phyloP scores from a whole-genome alignment of 768 basidiomycete genomes.

The Pholiota conissans region DNA sequence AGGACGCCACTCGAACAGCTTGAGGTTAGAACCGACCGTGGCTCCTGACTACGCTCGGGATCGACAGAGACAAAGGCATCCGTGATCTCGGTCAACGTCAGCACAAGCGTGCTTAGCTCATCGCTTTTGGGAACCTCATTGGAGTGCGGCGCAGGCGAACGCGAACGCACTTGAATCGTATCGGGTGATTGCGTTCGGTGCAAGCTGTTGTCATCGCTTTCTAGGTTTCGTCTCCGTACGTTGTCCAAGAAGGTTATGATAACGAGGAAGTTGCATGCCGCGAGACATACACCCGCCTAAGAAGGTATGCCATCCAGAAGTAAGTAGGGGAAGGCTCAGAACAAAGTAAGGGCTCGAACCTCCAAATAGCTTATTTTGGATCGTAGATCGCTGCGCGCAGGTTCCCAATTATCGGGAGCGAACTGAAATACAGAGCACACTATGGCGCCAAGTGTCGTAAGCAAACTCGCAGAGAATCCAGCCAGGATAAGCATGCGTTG shows the following conservation, averaged over 20 bases:
- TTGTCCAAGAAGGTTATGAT: conserved; percentile 9
- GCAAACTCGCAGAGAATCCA: conserved; percentile 11
- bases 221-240: conserved; percentile 5
- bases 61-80: background rate
- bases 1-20: too few species aligned
- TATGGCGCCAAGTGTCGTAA: conserved; percentile 9
- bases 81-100: background rate
- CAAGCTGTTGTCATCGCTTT: background rate
- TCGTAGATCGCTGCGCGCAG: conserved; percentile 7
- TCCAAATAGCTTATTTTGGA: conserved; percentile 11
- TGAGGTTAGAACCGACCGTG: background rate
- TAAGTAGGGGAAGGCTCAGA: background rate
- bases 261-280: conserved; percentile 14
- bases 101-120: background rate
- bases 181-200: background rate
- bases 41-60: background rate
- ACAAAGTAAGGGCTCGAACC: conserved; percentile 4
- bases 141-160: background rate
- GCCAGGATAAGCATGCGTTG: conserved; percentile 16
- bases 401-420: conserved; percentile 15
- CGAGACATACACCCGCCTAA: conserved; percentile 11
- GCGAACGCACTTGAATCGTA: background rate
- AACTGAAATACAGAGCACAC: conserved; percentile 14
- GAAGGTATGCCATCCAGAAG: background rate
- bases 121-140: background rate